Base-by-base conservation (phyloP, 2,329 filamentous ascomycete genomes). In the Talaromyces piceae region DNA sequence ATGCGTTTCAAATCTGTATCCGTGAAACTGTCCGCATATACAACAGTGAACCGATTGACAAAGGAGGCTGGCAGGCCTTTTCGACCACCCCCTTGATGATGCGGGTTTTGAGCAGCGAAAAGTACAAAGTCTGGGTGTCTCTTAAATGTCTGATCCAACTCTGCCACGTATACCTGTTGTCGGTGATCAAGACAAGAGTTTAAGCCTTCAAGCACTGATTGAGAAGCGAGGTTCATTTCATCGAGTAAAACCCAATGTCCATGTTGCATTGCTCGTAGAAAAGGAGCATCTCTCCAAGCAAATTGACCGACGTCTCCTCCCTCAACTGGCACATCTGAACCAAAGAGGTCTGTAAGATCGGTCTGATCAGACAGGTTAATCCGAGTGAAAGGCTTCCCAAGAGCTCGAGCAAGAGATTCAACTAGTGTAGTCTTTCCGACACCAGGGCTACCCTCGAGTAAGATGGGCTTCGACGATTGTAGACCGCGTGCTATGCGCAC, bases 361-460 rank as follows among this genome's bases (percentile, higher is more conserved):
- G 94, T 98, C 70, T 98, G 93, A 60, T 98, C 93, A 0, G 93
- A 97, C 54, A 99, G 76, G 63, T 99, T 99, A 70, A 99, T 96
- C 60, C 93, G 81, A 0, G 90, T 95, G 56, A 99, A 72, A 6
- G 87, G 86, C 55, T 85, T 85, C 4, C 91, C 89, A 57, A 88
- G 86, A 3, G 85, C 83, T 58, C 81, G 80, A 1, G 94, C 87
- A 43, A 98, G 75, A 0, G 93, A 91, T 43, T 86, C 85, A 20
- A 99, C 83, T 12, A 99, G 77, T 1, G 91, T 95, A 0, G 93
- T 99, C 73, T 98, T 99, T 51, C 93, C 93, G 20, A 99, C 93
- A 65, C 93, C 93, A n/a, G 93, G 93, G 60, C 88, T 96, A 30
- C 94, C 93, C 72, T 99, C 93, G 2, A 99, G 79, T 5, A 98